Percentiles rank a stretch among this genome's conserved stretches.
phyloP scores from a whole-genome alignment of 75 land plant genomes.

The Picea glauca region DNA sequence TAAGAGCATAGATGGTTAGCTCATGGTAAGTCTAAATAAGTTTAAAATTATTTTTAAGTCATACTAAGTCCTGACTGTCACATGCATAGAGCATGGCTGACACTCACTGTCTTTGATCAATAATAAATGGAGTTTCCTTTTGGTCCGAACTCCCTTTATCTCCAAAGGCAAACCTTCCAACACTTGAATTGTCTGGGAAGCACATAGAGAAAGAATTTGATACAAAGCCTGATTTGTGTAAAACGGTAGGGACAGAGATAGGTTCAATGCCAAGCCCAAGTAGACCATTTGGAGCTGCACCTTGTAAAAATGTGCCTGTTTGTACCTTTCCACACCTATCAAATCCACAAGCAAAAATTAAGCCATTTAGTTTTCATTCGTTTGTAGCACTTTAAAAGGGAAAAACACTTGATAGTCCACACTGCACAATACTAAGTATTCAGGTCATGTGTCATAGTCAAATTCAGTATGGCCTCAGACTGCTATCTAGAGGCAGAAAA shows the following conservation, averaged over 20 bases:
- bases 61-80: too few relatives aligned
- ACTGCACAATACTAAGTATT: background rate
- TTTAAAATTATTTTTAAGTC: background rate
- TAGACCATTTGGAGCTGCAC: constrained; percentile 89
- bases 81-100: background rate
- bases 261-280: constrained; percentile 79
- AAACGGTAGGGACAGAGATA: constrained; percentile 68
- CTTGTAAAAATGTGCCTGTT: constrained; percentile 71
- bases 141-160: constrained; percentile 64
- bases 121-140: constrained; percentile 54
- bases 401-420: background rate
- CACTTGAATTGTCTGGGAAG: constrained; percentile 44
- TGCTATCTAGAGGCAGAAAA: background rate
- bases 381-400: background rate
- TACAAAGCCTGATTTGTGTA: constrained; percentile 48
- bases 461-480: background rate
- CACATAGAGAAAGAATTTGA: constrained; percentile 94
- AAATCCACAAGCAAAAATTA: background rate
- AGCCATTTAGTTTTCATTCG: background rate
- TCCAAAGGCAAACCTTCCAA: constrained; percentile 84
- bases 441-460: background rate
- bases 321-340: constrained; percentile 85
- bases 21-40: background rate
- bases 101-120: constrained; percentile 43
- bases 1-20: too few relatives aligned